A percentile compares a stretch with the other conserved stretches of the same genome.
phyloP scores from a whole-genome alignment of 371 early-diverging fungal species.

The Mortierella sp. region DNA sequence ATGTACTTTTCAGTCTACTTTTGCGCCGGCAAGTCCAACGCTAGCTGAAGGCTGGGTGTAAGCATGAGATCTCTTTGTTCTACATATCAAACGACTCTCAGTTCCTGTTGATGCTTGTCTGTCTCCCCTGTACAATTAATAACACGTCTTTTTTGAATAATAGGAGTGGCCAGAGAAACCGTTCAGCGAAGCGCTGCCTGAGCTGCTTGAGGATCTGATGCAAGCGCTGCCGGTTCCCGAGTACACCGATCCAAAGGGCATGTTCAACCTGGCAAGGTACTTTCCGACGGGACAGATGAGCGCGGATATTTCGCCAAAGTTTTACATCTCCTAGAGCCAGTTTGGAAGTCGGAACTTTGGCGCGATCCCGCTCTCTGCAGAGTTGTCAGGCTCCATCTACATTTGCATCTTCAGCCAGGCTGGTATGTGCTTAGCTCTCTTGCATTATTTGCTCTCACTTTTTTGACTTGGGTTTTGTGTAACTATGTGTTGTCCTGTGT shows the following conservation, averaged over 20 bases:
- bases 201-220: conserved; percentile 68
- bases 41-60: not conserved
- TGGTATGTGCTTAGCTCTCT: not conserved
- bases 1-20: not conserved
- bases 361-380: conserved; percentile 79
- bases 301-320: conserved; percentile 81
- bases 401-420: conserved; percentile 69
- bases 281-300: conserved; percentile 62
- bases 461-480: not conserved
- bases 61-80: not conserved
- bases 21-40: conserved; percentile 8
- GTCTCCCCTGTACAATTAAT: too few species aligned
- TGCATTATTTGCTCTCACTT: not conserved
- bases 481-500: not conserved
- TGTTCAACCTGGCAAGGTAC: conserved; percentile 71
- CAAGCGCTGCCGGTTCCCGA: conserved; percentile 68
- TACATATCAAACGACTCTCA: conserved; percentile 51
- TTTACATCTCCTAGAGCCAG: conserved; percentile 71
- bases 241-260: conserved; percentile 70
- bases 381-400: conserved; percentile 84
- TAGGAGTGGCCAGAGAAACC: conserved; percentile 79
- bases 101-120: conserved; percentile 1
- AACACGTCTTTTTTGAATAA: not conserved
- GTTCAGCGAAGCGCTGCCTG: conserved; percentile 65
- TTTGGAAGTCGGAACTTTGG: conserved; percentile 61